Conservation (phyloP, 1,139 yeast species). For the Suhomyces bokatorum region DNA sequence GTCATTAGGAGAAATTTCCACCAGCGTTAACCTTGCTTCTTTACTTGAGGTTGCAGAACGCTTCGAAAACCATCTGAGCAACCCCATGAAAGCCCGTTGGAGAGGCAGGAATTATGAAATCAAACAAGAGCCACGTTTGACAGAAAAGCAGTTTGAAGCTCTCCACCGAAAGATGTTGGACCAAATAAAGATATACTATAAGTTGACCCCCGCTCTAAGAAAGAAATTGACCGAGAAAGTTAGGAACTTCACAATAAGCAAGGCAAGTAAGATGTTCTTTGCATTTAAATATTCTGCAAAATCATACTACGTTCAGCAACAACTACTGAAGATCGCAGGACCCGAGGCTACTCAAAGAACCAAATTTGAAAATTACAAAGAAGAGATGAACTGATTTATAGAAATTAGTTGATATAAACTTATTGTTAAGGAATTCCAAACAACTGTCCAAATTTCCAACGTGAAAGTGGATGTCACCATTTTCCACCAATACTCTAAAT, state of each 20-base stretch:
- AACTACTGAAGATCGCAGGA: conserved; percentile 31
- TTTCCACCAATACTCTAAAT: too few species aligned
- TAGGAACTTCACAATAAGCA: conserved; percentile 1
- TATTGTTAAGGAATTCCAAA: too few species aligned
- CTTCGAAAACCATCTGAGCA: too few species aligned
- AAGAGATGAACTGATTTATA: not conserved
- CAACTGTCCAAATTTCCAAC: too few species aligned
- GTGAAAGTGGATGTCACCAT: too few species aligned
- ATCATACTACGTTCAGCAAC: conserved; percentile 33
- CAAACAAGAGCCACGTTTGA: too few species aligned
- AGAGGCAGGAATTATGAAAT: too few species aligned
- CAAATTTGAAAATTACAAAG: not conserved
- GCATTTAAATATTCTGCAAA: conserved; percentile 35
- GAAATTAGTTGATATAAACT: too few species aligned
- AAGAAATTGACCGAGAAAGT: too few species aligned
- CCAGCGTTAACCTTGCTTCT: not conserved
- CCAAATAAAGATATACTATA: not conserved
- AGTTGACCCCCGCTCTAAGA: too few species aligned
- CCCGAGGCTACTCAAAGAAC: conserved; percentile 14
- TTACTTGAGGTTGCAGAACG: not conserved
- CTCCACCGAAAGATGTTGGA: not conserved
- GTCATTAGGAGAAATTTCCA: not conserved
- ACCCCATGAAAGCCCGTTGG: too few species aligned
- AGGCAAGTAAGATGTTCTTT: conserved; percentile 49
- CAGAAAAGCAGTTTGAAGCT: too few species aligned